Evolutionary conservation across 2,329 filamentous ascomycete species (phyloP).

Genomic region (Trichoderma sp.): DNA sequence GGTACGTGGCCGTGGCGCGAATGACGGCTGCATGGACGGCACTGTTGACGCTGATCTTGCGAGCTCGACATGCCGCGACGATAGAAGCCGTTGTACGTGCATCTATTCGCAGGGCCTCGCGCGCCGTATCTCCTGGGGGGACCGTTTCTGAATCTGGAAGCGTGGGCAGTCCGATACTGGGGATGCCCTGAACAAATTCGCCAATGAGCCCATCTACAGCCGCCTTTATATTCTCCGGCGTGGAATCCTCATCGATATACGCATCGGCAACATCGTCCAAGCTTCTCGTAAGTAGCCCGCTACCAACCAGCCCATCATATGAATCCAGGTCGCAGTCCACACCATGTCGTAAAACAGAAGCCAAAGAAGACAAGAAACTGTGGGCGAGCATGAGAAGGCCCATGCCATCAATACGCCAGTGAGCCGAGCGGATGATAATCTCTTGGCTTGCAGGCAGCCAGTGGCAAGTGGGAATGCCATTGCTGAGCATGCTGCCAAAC

Average conservation of each 20-base stretch:
- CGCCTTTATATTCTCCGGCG: conserved; percentile 27
- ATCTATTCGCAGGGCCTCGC: conserved; percentile 26
- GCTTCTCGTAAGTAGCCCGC: conserved; percentile 34
- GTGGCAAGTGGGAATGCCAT: conserved; percentile 21
- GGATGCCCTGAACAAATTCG: conserved; percentile 27
- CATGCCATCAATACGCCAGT: conserved; percentile 37
- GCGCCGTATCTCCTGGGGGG: conserved; percentile 30
- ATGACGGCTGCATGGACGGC: conserved; percentile 37
- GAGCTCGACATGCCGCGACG: conserved; percentile 22
- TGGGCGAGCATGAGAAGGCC: conserved; percentile 33
- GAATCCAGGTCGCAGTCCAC: conserved; percentile 8
- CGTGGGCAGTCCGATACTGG: conserved; percentile 29
- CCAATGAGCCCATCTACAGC: conserved; percentile 26
- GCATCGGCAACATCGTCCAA: conserved; percentile 31
- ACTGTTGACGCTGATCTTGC: conserved; percentile 33
- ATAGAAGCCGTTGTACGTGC: conserved; percentile 29
- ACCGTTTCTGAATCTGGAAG: conserved; percentile 30
- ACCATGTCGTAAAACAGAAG: conserved; percentile 27
- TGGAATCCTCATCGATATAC: conserved; percentile 32
- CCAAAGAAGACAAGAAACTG: conserved; percentile 30
- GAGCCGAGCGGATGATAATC: conserved; percentile 27
- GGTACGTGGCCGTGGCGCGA: conserved; percentile 34
- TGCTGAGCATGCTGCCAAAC: conserved; percentile 3
- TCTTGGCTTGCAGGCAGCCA: conserved; percentile 24
- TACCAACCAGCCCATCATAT: conserved; percentile 25